phyloP scores from a whole-genome alignment of 176 grass and related monocot species.

The Lolium rigidum region DNA sequence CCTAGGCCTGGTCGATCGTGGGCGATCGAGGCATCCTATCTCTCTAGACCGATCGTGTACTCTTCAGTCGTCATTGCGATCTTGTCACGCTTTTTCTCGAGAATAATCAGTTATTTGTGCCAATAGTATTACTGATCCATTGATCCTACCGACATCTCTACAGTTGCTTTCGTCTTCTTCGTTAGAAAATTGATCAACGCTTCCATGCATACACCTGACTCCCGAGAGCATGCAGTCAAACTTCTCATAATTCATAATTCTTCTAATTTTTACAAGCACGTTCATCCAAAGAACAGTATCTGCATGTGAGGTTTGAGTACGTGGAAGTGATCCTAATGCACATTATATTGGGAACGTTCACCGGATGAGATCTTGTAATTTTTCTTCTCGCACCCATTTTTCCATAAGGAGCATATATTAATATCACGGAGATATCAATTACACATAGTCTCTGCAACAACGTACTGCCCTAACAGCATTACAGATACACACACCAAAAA shows the following conservation, averaged over 20 bases:
- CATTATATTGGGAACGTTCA: neutral
- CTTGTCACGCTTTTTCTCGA: neutral
- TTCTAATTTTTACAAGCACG: neutral
- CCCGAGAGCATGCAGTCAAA: neutral
- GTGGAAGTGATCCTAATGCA: neutral
- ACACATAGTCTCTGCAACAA: too few species aligned
- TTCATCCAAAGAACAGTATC: neutral
- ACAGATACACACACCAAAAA: too few species aligned
- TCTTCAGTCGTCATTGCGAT: neutral
- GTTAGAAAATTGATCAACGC: neutral
- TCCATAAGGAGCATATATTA: too few species aligned
- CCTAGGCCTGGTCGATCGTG: neutral
- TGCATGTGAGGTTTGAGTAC: neutral
- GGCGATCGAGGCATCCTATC: neutral
- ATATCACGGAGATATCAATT: too few species aligned
- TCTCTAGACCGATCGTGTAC: neutral
- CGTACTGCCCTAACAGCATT: too few species aligned
- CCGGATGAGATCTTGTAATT: too few species aligned
- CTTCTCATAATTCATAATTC: neutral
- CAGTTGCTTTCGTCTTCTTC: neutral
- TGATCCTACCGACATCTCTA: neutral
- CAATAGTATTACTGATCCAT: neutral
- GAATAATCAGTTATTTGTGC: neutral
- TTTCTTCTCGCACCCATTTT: too few species aligned
- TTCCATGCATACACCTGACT: neutral